Evolutionary conservation across 805 yeast genomes (phyloP), one percentile per base, ranked within the genome.

Genomic region (Scheffersomyces coipomensis): DNA sequence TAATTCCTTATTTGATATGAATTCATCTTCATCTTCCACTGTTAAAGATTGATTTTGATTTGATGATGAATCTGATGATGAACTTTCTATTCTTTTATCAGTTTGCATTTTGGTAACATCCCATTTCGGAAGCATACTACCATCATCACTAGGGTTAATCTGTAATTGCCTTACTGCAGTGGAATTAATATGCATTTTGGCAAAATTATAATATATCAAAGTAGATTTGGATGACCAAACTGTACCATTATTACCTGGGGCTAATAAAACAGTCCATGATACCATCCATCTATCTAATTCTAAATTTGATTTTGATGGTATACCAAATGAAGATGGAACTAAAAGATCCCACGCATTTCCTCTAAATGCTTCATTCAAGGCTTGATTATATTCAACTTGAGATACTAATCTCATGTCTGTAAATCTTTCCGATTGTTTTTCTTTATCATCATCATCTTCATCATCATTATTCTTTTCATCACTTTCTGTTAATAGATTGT

Each of bases 201-300:
- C 89, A 66, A 82, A 83, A 51, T 83, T 82, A 52, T 83, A 83
- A 52, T 83, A 83, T 31, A 83, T 76, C 42, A 83, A 63, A 0
- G 88, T 81, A 1, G 85, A 79, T 49, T 83, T 83, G 1, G 85
- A 75, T 8, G 85, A 77, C 89, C 89, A 83, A 9, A 70, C 72
- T 0, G 71, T 60, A 1, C 73, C 73, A 27, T 80, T 76, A 35
- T 71, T 71, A 34, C 78, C 71, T 1, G 86, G 85, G 3, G 85
- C 76, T 16, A 83, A 60, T 29, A 82, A 57, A 9, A 83, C 85
- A 0, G 89, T 80, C 89, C 89, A 83, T 16, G 83, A 81, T 4
- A 83, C 86, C 87, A 83, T 83, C 89, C 89, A 83, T 56, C 76
- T 80, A 51, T 83, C 89, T 26, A 83, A 59, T 42, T 81, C 86